Percentiles rank a stretch among this genome's conserved stretches.
phyloP scores from a whole-genome alignment of 2,329 filamentous ascomycete genomes.

The Cladosporium austrohemisphaericum region DNA sequence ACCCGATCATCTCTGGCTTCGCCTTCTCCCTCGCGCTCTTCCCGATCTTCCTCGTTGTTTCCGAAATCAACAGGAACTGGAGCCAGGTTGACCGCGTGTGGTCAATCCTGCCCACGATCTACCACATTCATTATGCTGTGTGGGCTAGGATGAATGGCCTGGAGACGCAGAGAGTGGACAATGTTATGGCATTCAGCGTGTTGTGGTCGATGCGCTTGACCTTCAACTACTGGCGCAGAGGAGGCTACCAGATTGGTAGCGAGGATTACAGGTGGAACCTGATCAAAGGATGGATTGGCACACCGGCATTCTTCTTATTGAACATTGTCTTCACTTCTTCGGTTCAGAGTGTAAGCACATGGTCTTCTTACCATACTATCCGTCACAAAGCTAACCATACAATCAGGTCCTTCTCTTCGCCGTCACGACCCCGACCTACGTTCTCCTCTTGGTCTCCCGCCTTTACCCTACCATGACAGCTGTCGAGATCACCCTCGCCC shows the following conservation, averaged over 20 bases:
- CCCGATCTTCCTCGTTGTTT: conserved; percentile 66
- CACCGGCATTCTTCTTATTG: conserved; percentile 71
- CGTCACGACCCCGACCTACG: conserved; percentile 77
- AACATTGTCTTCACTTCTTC: conserved; percentile 88
- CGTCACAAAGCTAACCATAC: conserved; percentile 13
- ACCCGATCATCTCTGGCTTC: conserved; percentile 75
- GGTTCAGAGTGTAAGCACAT: conserved; percentile 56
- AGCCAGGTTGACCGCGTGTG: conserved; percentile 94
- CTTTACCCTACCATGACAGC: conserved; percentile 50
- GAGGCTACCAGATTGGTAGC: conserved; percentile 81
- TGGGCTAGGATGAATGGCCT: conserved; percentile 77
- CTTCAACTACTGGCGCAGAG: conserved; percentile 95
- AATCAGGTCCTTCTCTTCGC: conserved; percentile 67
- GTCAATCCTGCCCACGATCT: conserved; percentile 84
- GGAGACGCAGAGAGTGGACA: conserved; percentile 66
- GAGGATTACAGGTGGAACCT: conserved; percentile 95
- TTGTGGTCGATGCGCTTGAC: conserved; percentile 73
- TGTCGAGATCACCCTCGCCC: conserved; percentile 57
- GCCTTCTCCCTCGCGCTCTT: conserved; percentile 69
- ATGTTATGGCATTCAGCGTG: conserved; percentile 64
- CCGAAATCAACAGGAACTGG: conserved; percentile 88
- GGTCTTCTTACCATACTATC: not conserved
- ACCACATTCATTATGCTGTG: conserved; percentile 76
- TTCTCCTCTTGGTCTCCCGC: conserved; percentile 67
- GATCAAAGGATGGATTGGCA: conserved; percentile 62